Evolutionary conservation across 345 rosid species (phyloP).

Genomic region (Aquilaria sinensis): DNA sequence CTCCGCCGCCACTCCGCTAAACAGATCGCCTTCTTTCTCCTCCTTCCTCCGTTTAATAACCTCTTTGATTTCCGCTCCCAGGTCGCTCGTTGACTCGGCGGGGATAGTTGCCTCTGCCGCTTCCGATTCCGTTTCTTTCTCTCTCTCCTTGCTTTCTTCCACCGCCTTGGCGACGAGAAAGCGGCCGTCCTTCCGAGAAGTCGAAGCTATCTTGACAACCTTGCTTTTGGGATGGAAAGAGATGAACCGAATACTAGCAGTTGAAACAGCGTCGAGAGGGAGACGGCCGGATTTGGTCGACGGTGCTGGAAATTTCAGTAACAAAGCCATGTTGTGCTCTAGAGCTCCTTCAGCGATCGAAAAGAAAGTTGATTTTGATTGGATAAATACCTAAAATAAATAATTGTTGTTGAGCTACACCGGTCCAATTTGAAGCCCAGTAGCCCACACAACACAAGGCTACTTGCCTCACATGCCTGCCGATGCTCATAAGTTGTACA

Average conservation of each 20-base stretch:
- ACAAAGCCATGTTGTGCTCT: slow-evolving; percentile 22
- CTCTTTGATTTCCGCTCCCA: slow-evolving; percentile 72
- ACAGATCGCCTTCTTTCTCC: slow-evolving; percentile 34
- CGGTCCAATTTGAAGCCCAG: too few relatives aligned
- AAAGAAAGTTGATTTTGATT: not conserved
- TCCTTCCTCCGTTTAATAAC: slow-evolving; percentile 64
- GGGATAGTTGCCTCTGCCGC: slow-evolving; percentile 9
- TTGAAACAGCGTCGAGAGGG: not conserved
- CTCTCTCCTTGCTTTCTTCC: slow-evolving; percentile 52
- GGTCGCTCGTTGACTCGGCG: slow-evolving; percentile 25
- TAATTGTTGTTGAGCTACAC: too few relatives aligned
- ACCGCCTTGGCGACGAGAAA: slow-evolving; percentile 29
- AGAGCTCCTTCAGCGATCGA: not conserved
- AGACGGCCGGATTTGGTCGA: slow-evolving; percentile 12
- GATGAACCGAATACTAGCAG: not conserved
- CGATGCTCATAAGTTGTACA: too few relatives aligned
- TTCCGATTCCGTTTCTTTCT: slow-evolving; percentile 22
- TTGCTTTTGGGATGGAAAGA: slow-evolving; percentile 8
- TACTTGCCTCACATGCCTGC: too few relatives aligned
- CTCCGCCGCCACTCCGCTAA: slow-evolving; percentile 83
- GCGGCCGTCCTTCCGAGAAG: not conserved
- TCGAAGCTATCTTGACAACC: slow-evolving; percentile 1
- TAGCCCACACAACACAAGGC: too few relatives aligned
- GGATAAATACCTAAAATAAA: too few relatives aligned
- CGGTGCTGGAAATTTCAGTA: slow-evolving; percentile 25